Conservation (phyloP, 108 stramenopile species). For the Pseudonitzschia pungens region DNA sequence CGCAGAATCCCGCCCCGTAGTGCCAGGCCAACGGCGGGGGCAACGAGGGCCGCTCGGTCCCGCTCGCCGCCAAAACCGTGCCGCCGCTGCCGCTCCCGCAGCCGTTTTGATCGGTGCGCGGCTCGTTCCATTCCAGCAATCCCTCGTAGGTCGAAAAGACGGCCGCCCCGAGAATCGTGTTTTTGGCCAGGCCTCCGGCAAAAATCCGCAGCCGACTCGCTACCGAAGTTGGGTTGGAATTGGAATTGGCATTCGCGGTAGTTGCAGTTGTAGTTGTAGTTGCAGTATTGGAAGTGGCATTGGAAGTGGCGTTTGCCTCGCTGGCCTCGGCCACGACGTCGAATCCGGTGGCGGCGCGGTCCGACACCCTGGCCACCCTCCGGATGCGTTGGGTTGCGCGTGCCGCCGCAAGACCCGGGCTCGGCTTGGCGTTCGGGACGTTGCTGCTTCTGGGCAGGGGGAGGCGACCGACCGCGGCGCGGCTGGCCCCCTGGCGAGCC, state of each 20-base stretch:
- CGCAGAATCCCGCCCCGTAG: slow-evolving; percentile 44
- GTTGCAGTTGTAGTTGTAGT: neutral
- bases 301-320: neutral
- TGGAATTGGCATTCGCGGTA: neutral
- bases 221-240: neutral
- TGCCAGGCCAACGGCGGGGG: slow-evolving; percentile 38
- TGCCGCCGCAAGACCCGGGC: no score
- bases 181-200: slow-evolving; percentile 41
- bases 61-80: no score
- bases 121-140: neutral
- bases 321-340: slow-evolving; percentile 38
- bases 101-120: no score
- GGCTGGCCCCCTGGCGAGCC: neutral
- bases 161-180: slow-evolving; percentile 64
- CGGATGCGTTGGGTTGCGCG: no score
- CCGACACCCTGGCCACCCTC: slow-evolving; percentile 52
- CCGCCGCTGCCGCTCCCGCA: neutral
- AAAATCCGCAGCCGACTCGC: neutral
- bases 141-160: slow-evolving; percentile 66
- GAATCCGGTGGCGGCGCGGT: slow-evolving; percentile 63
- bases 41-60: no score
- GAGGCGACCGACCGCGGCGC: slow-evolving; percentile 7
- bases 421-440: no score
- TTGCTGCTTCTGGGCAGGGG: no score
- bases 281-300: neutral